phyloP scores from a whole-genome alignment of 768 basidiomycete genomes.

The Xerocomellus intermedius region DNA sequence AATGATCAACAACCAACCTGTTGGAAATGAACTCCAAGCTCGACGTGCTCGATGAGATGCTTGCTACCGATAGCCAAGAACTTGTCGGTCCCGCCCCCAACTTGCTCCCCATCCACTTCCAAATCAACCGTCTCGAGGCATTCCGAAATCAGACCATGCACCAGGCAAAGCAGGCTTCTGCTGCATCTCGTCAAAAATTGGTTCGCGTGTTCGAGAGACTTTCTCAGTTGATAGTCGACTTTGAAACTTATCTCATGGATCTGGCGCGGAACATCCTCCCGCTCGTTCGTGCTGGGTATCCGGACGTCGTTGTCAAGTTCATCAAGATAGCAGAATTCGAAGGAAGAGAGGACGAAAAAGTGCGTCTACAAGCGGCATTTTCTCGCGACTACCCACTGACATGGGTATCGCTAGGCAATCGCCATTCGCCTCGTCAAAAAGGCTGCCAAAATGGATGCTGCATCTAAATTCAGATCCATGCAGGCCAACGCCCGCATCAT shows the following conservation, averaged over 20 bases:
- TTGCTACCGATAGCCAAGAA: constrained; percentile 69
- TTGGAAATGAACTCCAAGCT: constrained; percentile 89
- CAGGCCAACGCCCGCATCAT: constrained; percentile 89
- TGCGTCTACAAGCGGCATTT: constrained; percentile 25
- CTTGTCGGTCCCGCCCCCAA: constrained; percentile 87
- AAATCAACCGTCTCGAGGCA: constrained; percentile 86
- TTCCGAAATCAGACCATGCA: constrained; percentile 96
- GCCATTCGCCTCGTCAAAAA: constrained; percentile 94
- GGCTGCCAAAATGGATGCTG: constrained; percentile 87
- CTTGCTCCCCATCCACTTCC: constrained; percentile 86
- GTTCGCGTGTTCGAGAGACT: constrained; percentile 83
- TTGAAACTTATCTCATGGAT: constrained; percentile 81
- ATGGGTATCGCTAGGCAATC: constrained; percentile 61
- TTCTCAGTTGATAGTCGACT: constrained; percentile 73
- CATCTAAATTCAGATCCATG: constrained; percentile 90
- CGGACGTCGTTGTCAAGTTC: constrained; percentile 86
- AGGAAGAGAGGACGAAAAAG: constrained; percentile 93
- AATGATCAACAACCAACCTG: constrained; percentile 90
- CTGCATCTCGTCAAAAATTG: constrained; percentile 64
- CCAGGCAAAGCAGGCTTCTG: constrained; percentile 81
- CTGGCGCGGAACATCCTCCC: constrained; percentile 75
- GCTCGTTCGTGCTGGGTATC: constrained; percentile 75
- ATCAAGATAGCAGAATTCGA: constrained; percentile 94
- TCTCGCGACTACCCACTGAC: background rate
- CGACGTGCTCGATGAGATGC: constrained; percentile 72